These are phyloP conservation scores for Cyberlindnera euphorbiae DNA, from an alignment of 805 yeast species.

Conservation along the genomic window DNA sequence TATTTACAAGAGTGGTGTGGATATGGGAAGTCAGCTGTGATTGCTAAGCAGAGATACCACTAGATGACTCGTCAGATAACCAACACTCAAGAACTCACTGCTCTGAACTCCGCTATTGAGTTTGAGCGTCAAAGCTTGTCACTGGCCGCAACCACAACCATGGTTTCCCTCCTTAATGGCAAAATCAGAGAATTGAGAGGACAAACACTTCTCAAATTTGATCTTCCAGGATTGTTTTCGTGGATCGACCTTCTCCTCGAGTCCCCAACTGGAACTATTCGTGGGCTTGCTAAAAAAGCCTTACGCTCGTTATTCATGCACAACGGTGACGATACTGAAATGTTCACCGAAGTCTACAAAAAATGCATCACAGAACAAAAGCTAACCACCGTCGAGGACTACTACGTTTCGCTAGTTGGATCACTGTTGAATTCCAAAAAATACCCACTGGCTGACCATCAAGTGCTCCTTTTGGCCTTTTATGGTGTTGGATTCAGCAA, in stretches of 20 bases:
- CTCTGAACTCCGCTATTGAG: slow-evolving; percentile 73
- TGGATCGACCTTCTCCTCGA: slow-evolving; percentile 80
- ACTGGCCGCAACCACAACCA: slow-evolving; percentile 68
- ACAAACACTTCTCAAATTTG: slow-evolving; percentile 60
- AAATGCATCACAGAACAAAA: slow-evolving; percentile 63
- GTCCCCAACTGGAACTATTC: slow-evolving; percentile 52
- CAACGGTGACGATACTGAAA: slow-evolving; percentile 50
- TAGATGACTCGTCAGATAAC: slow-evolving; percentile 44
- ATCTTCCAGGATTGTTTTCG: slow-evolving; percentile 56
- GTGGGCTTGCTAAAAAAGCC: slow-evolving; percentile 64
- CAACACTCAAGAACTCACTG: slow-evolving; percentile 33
- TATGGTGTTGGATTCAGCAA: slow-evolving; percentile 77
- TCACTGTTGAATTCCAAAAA: slow-evolving; percentile 46
- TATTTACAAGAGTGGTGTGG: slow-evolving; percentile 95
- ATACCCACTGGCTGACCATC: slow-evolving; percentile 52
- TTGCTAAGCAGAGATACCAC: slow-evolving; percentile 63
- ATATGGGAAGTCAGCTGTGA: slow-evolving; percentile 58
- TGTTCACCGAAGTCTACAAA: slow-evolving; percentile 55
- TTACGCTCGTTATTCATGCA: slow-evolving; percentile 58
- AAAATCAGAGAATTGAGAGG: slow-evolving; percentile 49
- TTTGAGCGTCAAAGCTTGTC: slow-evolving; percentile 70
- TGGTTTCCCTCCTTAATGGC: slow-evolving; percentile 81
- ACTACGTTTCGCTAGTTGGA: slow-evolving; percentile 67
- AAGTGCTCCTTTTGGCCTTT: slow-evolving; percentile 67
- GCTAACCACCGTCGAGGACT: slow-evolving; percentile 53